These are phyloP conservation scores for Paecilomyces formosus DNA, from an alignment of 2,329 filamentous ascomycete genomes.

Conservation along the genomic window DNA sequence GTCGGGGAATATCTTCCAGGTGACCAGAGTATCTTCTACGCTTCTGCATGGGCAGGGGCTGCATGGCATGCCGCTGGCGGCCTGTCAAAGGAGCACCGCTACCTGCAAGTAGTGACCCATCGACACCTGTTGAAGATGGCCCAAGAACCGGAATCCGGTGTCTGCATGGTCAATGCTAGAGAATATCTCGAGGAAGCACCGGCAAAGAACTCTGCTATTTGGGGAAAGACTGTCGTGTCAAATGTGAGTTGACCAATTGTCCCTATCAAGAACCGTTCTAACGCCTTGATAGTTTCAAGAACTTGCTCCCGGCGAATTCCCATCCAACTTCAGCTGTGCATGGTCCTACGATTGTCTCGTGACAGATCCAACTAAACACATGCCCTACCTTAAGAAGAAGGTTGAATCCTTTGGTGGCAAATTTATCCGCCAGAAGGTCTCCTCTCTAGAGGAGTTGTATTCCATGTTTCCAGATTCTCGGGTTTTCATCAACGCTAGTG, in stretches of 20 bases:
- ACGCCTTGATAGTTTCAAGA: conserved; percentile 22
- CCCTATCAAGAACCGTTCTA: neutral
- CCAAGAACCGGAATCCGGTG: conserved; percentile 23
- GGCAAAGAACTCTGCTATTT: conserved; percentile 22
- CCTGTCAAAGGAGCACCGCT: conserved; percentile 25
- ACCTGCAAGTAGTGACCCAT: conserved; percentile 28
- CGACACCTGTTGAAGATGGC: conserved; percentile 28
- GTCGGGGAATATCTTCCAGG: conserved; percentile 31
- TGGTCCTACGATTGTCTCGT: conserved; percentile 31
- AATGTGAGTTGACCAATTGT: conserved; percentile 10
- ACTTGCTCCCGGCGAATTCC: conserved; percentile 22
- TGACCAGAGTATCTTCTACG: conserved; percentile 28
- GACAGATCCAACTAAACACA: conserved; percentile 29
- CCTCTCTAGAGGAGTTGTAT: conserved; percentile 26
- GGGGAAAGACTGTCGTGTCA: conserved; percentile 27
- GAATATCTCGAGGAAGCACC: conserved; percentile 29
- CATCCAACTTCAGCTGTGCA: conserved; percentile 22
- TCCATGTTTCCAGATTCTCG: conserved; percentile 26
- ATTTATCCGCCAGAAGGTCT: conserved; percentile 26
- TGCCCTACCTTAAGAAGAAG: conserved; percentile 25
- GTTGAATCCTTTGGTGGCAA: conserved; percentile 23
- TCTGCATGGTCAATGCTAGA: conserved; percentile 25
- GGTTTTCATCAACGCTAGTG: conserved; percentile 33
- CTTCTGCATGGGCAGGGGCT: conserved; percentile 32
- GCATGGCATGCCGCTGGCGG: conserved; percentile 33